These are phyloP conservation scores for Volvox africanus DNA, from an alignment of 139 green algal species.

Conservation along the genomic window DNA sequence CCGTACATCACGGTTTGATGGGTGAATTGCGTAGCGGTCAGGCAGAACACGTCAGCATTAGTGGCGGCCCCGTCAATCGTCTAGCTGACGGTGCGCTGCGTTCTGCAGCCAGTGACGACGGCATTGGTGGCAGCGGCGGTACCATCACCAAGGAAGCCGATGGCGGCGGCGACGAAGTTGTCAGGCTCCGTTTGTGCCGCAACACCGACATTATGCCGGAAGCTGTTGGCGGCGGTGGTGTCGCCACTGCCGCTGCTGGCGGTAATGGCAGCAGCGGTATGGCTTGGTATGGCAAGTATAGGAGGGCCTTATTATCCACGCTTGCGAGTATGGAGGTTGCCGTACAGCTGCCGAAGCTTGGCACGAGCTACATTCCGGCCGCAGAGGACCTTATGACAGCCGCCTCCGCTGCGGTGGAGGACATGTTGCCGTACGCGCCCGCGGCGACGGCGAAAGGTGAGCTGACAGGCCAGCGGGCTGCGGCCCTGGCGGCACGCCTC, in stretches of 20 bases:
- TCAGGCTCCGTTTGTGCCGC: neutral
- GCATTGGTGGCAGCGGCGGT: neutral
- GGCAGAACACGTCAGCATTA: neutral
- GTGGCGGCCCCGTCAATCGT: neutral
- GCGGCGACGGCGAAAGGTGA: neutral
- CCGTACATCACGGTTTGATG: neutral
- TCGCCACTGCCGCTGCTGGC: neutral
- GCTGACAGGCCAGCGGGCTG: neutral
- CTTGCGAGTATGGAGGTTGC: neutral
- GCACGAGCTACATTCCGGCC: neutral
- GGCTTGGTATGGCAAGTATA: neutral
- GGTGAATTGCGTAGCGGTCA: neutral
- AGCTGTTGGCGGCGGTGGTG: neutral
- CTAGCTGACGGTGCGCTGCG: neutral
- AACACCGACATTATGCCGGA: neutral
- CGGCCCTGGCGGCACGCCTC: neutral
- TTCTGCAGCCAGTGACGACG: neutral
- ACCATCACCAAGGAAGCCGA: neutral
- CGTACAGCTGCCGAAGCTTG: neutral
- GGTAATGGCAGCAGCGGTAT: neutral
- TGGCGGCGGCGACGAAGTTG: neutral
- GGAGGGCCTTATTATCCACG: neutral
- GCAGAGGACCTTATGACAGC: neutral
- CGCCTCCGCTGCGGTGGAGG: neutral
- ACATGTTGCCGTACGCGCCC: conserved; percentile 7